phyloP scores from a whole-genome alignment of 164 flowering plant genomes.

The Litsea cubeba region DNA sequence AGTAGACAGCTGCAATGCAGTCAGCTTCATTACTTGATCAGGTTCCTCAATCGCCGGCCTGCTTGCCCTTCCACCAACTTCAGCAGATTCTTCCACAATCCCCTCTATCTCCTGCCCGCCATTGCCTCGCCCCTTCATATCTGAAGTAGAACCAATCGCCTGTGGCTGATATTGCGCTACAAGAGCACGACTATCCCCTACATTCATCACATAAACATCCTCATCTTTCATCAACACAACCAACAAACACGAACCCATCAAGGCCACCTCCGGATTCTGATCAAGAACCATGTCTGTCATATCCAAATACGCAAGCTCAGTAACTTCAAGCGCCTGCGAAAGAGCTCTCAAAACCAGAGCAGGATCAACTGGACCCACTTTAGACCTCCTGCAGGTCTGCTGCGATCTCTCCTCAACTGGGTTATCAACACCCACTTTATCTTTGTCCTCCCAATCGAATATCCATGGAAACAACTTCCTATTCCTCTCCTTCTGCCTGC shows the following conservation, averaged over 20 bases:
- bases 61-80: slow-evolving; percentile 25
- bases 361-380: slow-evolving; percentile 80
- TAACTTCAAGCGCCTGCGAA: slow-evolving; percentile 69
- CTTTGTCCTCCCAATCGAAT: slow-evolving; percentile 63
- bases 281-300: slow-evolving; percentile 90
- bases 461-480: slow-evolving; percentile 67
- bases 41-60: slow-evolving; percentile 29
- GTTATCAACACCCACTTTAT: slow-evolving; percentile 43
- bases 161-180: slow-evolving; percentile 68
- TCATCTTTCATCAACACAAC: slow-evolving; percentile 93
- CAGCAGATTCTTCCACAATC: slow-evolving; percentile 57
- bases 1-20: slow-evolving; percentile 88
- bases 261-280: slow-evolving; percentile 81
- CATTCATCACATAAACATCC: slow-evolving; percentile 98
- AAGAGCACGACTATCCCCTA: slow-evolving; percentile 97
- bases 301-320: slow-evolving; percentile 77
- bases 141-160: slow-evolving; percentile 29
- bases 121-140: slow-evolving; percentile 19
- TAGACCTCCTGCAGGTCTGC: slow-evolving; percentile 44
- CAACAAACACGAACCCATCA: slow-evolving; percentile 97
- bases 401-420: slow-evolving; percentile 37
- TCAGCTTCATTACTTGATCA: slow-evolving; percentile 42
- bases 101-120: slow-evolving; percentile 37
- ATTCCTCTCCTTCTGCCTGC: slow-evolving; percentile 54
- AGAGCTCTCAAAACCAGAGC: slow-evolving; percentile 75